A percentile compares a stretch with the other conserved stretches of the same genome.
Evolutionary conservation across 177 flowering plant genomes (phyloP).

Genomic region (Tripterygium wilfordii): DNA sequence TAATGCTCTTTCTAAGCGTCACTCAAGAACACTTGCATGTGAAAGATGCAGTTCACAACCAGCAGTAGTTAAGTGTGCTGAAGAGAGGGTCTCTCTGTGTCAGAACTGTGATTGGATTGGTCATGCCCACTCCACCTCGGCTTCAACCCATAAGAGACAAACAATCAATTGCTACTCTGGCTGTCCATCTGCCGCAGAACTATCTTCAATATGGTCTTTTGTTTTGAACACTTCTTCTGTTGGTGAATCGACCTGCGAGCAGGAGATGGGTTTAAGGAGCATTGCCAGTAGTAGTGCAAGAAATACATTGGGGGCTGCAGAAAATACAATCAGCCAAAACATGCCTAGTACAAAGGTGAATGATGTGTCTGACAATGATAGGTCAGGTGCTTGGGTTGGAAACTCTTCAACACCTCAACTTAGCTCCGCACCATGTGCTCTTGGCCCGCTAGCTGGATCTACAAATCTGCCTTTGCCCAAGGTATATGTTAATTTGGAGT

Average conservation of each 20-base stretch:
- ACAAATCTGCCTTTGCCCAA: conserved; percentile 26
- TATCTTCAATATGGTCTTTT: conserved; percentile 81
- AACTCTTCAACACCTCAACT: conserved; percentile 33
- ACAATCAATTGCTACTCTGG: conserved; percentile 75
- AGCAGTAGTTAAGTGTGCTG: conserved; percentile 68
- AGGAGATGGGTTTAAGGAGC: conserved; percentile 65
- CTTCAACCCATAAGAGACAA: conserved; percentile 57
- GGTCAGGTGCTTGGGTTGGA: conserved; percentile 37
- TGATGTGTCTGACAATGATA: conserved; percentile 20
- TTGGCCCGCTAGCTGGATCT: conserved; percentile 31
- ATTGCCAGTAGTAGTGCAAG: conserved; percentile 39
- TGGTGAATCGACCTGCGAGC: conserved; percentile 55
- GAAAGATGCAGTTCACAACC: conserved; percentile 86
- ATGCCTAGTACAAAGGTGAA: conserved; percentile 13
- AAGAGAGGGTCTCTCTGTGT: conserved; percentile 78
- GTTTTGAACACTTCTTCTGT: conserved; percentile 36
- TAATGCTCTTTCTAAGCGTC: conserved; percentile 86
- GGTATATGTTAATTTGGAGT: conserved; percentile 35
- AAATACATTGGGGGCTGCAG: conserved; percentile 25
- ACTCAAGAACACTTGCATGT: conserved; percentile 80
- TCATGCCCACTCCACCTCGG: conserved; percentile 40
- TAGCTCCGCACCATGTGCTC: conserved; percentile 19
- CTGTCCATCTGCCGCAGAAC: conserved; percentile 84
- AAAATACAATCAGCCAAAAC: conserved; percentile 20
- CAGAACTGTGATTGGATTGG: conserved; percentile 81